phyloP scores from a whole-genome alignment of 78 protist genomes.

The Dictyostelium firmibasis region DNA sequence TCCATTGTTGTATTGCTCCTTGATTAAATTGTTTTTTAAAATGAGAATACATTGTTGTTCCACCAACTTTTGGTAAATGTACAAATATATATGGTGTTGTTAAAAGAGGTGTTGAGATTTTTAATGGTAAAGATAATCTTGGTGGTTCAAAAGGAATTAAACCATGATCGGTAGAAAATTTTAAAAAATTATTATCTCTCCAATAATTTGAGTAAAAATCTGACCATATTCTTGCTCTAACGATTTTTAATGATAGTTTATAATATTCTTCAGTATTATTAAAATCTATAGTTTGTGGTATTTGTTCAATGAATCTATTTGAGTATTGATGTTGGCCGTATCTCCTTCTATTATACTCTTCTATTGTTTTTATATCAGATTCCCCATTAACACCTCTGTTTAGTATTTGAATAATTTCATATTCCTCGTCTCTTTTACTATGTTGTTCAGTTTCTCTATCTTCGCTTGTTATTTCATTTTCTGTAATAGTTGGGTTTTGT shows the following conservation, averaged over 20 bases:
- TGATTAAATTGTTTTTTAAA: neutral
- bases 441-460: too few species aligned
- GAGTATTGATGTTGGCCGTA: too few species aligned
- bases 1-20: neutral
- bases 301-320: too few species aligned
- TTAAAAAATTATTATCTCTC: neutral
- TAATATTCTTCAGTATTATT: neutral
- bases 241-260: neutral
- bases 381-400: neutral
- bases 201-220: neutral
- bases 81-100: neutral
- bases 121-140: neutral
- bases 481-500: too few species aligned
- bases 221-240: neutral
- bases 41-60: neutral
- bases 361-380: neutral
- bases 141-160: neutral
- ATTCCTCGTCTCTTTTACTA: too few species aligned
- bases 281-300: neutral
- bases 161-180: neutral
- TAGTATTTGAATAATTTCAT: neutral
- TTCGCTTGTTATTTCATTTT: too few species aligned
- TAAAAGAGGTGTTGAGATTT: neutral
- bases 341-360: neutral
- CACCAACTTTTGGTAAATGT: neutral